phyloP scores from a whole-genome alignment of 768 basidiomycete species.

The Lactarius hatsudake region DNA sequence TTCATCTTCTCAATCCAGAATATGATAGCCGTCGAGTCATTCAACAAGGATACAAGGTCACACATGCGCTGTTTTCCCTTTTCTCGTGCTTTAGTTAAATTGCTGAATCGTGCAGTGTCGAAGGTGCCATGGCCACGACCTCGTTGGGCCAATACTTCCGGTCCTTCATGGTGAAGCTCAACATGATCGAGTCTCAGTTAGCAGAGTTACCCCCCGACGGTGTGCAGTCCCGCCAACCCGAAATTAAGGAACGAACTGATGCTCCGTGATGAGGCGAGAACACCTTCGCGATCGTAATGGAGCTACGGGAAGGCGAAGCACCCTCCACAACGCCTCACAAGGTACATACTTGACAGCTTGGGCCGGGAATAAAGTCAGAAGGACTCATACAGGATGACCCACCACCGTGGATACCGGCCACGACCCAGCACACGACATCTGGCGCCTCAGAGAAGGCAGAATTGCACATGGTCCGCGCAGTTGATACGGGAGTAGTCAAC shows the following conservation, averaged over 20 bases:
- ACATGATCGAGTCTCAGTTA: constrained; percentile 71
- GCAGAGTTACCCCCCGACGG: constrained; percentile 56
- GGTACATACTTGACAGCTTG: constrained; percentile 30
- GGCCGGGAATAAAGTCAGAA: constrained; percentile 4
- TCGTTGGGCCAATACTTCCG: constrained; percentile 75
- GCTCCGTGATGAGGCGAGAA: constrained; percentile 49
- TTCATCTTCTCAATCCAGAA: constrained; percentile 86
- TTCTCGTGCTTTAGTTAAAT: constrained; percentile 4
- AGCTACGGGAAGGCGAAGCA: constrained; percentile 64
- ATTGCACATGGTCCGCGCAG: constrained; percentile 71
- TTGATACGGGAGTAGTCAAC: constrained; percentile 82
- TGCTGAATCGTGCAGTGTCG: constrained; percentile 47
- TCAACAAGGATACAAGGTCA: constrained; percentile 69
- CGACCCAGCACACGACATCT: constrained; percentile 62
- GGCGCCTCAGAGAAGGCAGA: constrained; percentile 65
- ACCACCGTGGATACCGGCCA: constrained; percentile 79
- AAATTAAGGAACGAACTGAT: constrained; percentile 5
- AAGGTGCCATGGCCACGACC: constrained; percentile 62
- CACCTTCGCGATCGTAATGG: constrained; percentile 81
- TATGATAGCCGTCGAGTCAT: constrained; percentile 69
- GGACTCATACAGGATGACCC: constrained; percentile 47
- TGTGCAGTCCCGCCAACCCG: constrained; percentile 30
- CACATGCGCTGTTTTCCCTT: constrained; percentile 3
- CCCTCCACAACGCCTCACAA: constrained; percentile 52
- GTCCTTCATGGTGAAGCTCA: constrained; percentile 78